phyloP scores from a whole-genome alignment of 164 flowering plant species.

The Pachysandra terminalis region DNA sequence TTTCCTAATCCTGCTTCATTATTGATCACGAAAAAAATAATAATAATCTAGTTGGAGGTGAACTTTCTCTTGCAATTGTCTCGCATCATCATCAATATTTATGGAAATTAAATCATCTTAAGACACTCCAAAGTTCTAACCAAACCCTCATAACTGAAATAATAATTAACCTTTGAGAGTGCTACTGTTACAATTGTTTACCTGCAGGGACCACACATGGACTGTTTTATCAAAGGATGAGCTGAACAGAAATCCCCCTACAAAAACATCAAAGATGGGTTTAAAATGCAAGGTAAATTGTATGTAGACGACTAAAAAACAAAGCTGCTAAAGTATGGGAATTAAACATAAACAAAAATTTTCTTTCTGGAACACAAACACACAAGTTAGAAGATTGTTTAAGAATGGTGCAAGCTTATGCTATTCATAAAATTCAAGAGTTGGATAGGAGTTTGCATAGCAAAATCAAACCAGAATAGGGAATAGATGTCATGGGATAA shows the following conservation, averaged over 20 bases:
- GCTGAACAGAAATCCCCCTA: constrained; percentile 85
- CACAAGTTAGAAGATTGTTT: no score
- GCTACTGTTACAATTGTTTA: constrained; percentile 23
- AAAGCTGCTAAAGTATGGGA: neutral
- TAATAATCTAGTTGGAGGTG: no score
- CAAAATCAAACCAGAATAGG: no score
- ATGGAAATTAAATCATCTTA: neutral
- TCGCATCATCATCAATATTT: neutral
- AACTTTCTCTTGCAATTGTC: no score
- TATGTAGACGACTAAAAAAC: neutral
- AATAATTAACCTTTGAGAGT: constrained; percentile 3
- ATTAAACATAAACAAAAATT: neutral
- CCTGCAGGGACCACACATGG: constrained; percentile 85
- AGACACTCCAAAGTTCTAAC: neutral
- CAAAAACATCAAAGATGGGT: constrained; percentile 14
- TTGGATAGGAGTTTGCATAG: no score
- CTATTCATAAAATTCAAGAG: no score
- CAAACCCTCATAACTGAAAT: neutral
- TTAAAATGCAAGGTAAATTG: constrained; percentile 10
- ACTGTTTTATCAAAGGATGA: constrained; percentile 84
- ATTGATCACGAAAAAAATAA: no score
- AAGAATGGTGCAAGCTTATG: no score
- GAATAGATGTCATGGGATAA: no score
- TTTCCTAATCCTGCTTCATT: no score
- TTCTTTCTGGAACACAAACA: neutral